These are phyloP conservation scores for Xylaria sp. DNA, from an alignment of 2,329 filamentous ascomycete genomes.

Conservation along the genomic window DNA sequence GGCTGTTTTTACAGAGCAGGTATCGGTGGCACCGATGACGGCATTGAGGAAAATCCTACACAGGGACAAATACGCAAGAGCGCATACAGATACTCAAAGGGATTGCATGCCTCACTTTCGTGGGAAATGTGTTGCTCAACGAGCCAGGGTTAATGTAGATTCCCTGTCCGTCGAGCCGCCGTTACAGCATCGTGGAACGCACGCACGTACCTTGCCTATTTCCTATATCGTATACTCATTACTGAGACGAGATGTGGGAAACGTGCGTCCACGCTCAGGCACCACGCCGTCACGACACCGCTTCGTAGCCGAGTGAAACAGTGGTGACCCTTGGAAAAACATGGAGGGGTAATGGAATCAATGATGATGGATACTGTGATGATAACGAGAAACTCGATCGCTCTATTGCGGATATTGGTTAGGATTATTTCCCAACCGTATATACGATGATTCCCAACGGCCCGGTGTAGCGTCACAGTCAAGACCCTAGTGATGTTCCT, in stretches of 20 bases:
- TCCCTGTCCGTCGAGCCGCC: slow-evolving; percentile 26
- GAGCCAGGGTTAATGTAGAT: slow-evolving; percentile 19
- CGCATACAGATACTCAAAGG: slow-evolving; percentile 29
- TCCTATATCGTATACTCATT: slow-evolving; percentile 17
- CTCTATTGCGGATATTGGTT: slow-evolving; percentile 41
- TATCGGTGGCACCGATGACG: slow-evolving; percentile 27
- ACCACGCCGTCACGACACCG: slow-evolving; percentile 28
- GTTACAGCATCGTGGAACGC: slow-evolving; percentile 24
- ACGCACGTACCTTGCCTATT: slow-evolving; percentile 33
- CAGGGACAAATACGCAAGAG: slow-evolving; percentile 11
- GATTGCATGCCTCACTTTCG: slow-evolving; percentile 19
- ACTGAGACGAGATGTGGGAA: slow-evolving; percentile 40
- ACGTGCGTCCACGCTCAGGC: slow-evolving; percentile 28
- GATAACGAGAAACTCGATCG: slow-evolving; percentile 40
- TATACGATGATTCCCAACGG: slow-evolving; percentile 34
- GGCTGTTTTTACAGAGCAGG: background rate
- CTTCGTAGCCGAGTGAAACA: slow-evolving; percentile 37
- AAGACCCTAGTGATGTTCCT: slow-evolving; percentile 16
- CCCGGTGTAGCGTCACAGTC: slow-evolving; percentile 39
- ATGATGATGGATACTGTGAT: slow-evolving; percentile 32
- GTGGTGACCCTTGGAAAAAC: slow-evolving; percentile 14
- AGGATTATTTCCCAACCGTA: slow-evolving; percentile 33
- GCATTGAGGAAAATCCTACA: slow-evolving; percentile 22
- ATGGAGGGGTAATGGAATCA: slow-evolving; percentile 39
- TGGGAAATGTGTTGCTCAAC: slow-evolving; percentile 17